These are phyloP conservation scores for Penicillium lividum DNA, from an alignment of 495 filamentous ascomycete genomes.

Conservation along the genomic window DNA sequence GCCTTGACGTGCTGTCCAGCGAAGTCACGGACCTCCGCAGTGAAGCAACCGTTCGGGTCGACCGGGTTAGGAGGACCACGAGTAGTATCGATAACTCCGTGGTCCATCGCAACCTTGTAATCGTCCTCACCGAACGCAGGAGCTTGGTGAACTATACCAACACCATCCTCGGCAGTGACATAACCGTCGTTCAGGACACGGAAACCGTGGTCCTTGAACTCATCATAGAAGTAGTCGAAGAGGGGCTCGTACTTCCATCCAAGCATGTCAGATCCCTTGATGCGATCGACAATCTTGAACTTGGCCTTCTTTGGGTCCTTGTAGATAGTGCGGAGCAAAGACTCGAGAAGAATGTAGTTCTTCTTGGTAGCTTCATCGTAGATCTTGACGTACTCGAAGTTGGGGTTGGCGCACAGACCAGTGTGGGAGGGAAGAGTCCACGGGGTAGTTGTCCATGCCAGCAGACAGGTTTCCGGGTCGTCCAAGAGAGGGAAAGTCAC, in stretches of 20 bases:
- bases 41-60: constrained; percentile 80
- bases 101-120: constrained; percentile 78
- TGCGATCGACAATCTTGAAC: constrained; percentile 78
- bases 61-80: constrained; percentile 89
- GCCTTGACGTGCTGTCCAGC: constrained; percentile 89
- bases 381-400: constrained; percentile 94
- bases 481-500: constrained; percentile 81
- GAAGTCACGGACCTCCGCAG: constrained; percentile 78
- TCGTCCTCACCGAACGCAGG: constrained; percentile 97
- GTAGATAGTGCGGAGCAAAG: constrained; percentile 81
- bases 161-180: constrained; percentile 90
- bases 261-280: constrained; percentile 84
- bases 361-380: constrained; percentile 77
- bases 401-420: constrained; percentile 78
- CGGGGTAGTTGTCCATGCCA: constrained; percentile 95
- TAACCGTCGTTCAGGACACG: constrained; percentile 83
- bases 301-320: constrained; percentile 98
- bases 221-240: constrained; percentile 90
- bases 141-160: constrained; percentile 93
- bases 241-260: constrained; percentile 92
- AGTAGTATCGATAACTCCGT: constrained; percentile 74
- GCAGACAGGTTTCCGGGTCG: constrained; percentile 70
- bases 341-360: constrained; percentile 86
- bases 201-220: constrained; percentile 89
- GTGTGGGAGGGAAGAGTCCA: constrained; percentile 89